Evolutionary conservation across 2,329 filamentous ascomycete species (phyloP).

Genomic region (Fusarium xylarioides): DNA sequence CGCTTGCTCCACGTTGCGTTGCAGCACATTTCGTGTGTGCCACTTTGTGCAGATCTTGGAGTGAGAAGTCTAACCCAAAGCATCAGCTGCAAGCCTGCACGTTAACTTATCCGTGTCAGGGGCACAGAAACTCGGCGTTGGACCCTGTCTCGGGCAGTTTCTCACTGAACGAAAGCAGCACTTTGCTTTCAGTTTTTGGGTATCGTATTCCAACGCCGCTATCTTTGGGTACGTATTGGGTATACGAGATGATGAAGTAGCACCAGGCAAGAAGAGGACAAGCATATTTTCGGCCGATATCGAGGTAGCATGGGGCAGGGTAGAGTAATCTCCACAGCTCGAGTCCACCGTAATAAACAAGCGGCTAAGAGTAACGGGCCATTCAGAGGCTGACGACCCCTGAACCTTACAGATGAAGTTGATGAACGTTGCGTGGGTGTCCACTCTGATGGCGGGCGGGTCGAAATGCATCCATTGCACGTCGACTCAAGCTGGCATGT

Average conservation of each 20-base stretch:
- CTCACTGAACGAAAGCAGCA: neutral
- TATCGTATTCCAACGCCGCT: neutral
- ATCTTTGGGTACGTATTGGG: neutral
- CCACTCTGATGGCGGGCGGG: slow-evolving; percentile 2
- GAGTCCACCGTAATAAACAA: slow-evolving; percentile 16
- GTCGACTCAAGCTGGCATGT: neutral
- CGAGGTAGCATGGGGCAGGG: neutral
- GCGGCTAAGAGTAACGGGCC: slow-evolving; percentile 28
- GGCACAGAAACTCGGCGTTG: slow-evolving; percentile 8
- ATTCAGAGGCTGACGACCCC: slow-evolving; percentile 28
- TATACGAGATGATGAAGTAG: neutral
- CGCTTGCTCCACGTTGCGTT: slow-evolving; percentile 33
- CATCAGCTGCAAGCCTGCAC: neutral
- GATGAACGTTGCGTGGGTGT: slow-evolving; percentile 17
- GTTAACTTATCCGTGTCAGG: slow-evolving; percentile 23
- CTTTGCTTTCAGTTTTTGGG: neutral
- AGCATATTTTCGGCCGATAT: slow-evolving; percentile 30
- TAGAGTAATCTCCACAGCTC: slow-evolving; percentile 20
- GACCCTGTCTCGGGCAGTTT: slow-evolving; percentile 10
- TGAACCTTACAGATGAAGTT: slow-evolving; percentile 28
- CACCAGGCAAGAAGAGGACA: slow-evolving; percentile 17
- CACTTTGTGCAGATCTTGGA: slow-evolving; percentile 22
- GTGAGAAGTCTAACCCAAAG: slow-evolving; percentile 7
- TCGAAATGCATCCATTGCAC: neutral
- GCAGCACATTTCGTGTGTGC: slow-evolving; percentile 9